Evolutionary conservation across 2,329 filamentous ascomycete species (phyloP).

Genomic region (Calonectria hawksworthii): DNA sequence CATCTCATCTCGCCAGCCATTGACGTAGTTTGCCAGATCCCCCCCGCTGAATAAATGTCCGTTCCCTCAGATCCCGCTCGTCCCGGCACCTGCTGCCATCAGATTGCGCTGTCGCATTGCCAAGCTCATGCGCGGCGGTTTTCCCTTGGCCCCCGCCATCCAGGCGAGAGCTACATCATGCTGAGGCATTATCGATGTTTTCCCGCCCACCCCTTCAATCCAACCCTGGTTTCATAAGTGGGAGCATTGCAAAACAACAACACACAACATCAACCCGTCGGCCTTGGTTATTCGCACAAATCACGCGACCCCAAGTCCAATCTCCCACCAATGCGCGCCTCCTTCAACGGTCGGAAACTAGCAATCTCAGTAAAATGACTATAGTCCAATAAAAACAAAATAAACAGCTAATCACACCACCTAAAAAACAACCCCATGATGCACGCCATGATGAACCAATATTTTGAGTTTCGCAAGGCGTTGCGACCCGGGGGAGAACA

Average conservation of each 20-base stretch:
- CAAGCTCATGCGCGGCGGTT: not conserved
- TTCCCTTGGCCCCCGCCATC: not conserved
- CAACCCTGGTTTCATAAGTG: slow-evolving; percentile 2
- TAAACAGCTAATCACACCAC: not conserved
- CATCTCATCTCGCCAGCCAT: not conserved
- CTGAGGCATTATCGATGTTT: not conserved
- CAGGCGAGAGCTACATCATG: not conserved
- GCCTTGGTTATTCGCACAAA: not conserved
- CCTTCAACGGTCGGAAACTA: not conserved
- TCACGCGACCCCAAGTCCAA: not conserved
- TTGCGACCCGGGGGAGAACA: not conserved
- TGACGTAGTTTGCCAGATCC: not conserved
- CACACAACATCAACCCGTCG: not conserved
- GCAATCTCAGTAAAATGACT: not conserved
- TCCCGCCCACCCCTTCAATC: not conserved
- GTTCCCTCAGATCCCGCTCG: not conserved
- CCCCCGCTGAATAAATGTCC: not conserved
- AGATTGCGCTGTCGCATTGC: not conserved
- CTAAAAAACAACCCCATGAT: not conserved
- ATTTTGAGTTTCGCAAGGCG: slow-evolving; percentile 2
- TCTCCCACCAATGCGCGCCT: not conserved
- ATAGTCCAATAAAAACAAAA: not conserved
- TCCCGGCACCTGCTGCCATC: not conserved
- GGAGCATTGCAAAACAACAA: not conserved
- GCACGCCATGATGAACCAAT: not conserved